These are phyloP conservation scores for Amanita inopinata DNA, from an alignment of 768 basidiomycete species.

Conservation along the genomic window DNA sequence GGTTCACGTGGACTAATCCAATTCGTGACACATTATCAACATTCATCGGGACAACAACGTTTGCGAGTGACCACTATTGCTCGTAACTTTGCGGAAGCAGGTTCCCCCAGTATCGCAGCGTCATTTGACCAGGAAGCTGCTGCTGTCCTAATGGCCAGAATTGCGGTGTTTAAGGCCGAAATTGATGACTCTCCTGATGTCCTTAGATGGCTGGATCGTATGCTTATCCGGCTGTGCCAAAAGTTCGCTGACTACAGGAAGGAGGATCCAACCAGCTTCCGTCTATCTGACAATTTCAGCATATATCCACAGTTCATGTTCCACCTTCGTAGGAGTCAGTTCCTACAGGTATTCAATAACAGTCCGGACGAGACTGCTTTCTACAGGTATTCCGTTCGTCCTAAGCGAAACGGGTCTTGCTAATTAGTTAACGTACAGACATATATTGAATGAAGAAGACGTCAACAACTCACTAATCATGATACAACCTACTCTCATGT, in stretches of 20 bases:
- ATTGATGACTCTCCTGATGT: constrained; percentile 98
- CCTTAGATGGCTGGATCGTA: constrained; percentile 92
- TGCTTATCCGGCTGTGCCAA: constrained; percentile 97
- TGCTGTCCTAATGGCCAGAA: constrained; percentile 96
- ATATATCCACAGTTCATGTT: constrained; percentile 99
- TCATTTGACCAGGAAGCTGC: constrained; percentile 98
- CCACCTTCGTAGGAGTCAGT: constrained; percentile 94
- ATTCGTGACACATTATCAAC: constrained; percentile 98
- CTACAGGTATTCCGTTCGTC: too few species aligned
- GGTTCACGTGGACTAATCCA: constrained; percentile 93
- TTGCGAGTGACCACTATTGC: constrained; percentile 97
- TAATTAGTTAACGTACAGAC: too few species aligned
- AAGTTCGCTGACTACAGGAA: constrained; percentile 99
- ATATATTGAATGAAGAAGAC: constrained; percentile 92
- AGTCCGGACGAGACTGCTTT: constrained; percentile 99
- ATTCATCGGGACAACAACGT: constrained; percentile 89
- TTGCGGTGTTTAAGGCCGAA: constrained; percentile 98
- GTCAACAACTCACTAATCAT: constrained; percentile 99
- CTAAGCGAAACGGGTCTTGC: too few species aligned
- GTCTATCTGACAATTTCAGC: constrained; percentile 90
- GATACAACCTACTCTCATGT: constrained; percentile 99
- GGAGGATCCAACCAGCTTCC: constrained; percentile 92
- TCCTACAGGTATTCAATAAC: constrained; percentile 99
- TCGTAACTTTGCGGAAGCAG: constrained; percentile 94
- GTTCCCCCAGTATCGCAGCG: constrained; percentile 85